Evolutionary conservation across 345 rosid species (phyloP).

Genomic region (Euphorbia pulcherrima): DNA sequence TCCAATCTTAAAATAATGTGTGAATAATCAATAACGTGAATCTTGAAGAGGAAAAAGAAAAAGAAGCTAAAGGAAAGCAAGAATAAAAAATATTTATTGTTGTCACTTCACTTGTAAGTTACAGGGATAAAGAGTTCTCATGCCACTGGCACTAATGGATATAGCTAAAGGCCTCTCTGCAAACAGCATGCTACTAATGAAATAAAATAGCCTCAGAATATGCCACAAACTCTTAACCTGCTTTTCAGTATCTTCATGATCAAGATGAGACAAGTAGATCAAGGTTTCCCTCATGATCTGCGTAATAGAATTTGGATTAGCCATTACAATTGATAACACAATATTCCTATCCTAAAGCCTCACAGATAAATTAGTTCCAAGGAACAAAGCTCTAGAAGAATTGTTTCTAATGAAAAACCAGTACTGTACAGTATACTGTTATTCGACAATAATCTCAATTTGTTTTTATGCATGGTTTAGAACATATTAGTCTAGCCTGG

Average conservation of each 20-base stretch:
- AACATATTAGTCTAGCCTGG: background rate
- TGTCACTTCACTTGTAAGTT: background rate
- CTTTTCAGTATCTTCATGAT: conserved; percentile 96
- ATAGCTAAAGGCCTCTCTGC: background rate
- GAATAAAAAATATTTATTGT: background rate
- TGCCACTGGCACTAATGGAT: background rate
- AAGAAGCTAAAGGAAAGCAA: background rate
- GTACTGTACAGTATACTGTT: background rate
- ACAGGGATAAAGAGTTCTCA: background rate
- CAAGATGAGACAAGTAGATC: conserved; percentile 90
- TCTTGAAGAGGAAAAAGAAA: background rate
- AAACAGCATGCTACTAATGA: background rate
- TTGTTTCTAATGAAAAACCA: conserved; percentile 3
- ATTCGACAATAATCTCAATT: background rate
- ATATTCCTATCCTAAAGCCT: background rate
- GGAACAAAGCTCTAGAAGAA: background rate
- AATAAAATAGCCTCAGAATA: background rate
- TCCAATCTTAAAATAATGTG: conserved; percentile 1
- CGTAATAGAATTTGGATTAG: conserved; percentile 23
- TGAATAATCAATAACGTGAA: background rate
- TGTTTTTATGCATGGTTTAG: background rate
- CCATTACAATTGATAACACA: background rate
- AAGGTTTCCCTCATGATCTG: conserved; percentile 99
- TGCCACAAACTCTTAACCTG: conserved; percentile 49
- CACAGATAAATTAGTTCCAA: background rate